phyloP scores from a whole-genome alignment of 352 stramenopile genomes.

The Pythium periplocum region DNA sequence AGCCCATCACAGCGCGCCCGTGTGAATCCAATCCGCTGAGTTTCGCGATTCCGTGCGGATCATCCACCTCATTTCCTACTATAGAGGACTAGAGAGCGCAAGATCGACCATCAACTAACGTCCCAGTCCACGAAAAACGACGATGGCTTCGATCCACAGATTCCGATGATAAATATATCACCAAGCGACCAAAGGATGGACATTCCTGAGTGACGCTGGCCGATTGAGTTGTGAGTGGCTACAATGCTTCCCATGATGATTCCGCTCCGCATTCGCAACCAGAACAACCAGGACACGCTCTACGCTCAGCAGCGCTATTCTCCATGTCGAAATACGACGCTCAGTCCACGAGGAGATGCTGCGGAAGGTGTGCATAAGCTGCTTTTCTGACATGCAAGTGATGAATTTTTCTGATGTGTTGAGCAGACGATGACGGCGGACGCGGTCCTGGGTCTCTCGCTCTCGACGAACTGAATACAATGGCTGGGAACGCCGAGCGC shows the following conservation, averaged over 20 bases:
- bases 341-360: constrained; percentile 14
- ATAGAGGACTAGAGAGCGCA: no score
- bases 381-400: background rate
- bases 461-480: background rate
- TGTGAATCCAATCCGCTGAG: constrained; percentile 39
- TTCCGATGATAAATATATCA: background rate
- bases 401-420: constrained; percentile 16
- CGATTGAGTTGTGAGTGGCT: no score
- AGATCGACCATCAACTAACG: background rate
- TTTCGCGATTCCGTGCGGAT: constrained; percentile 53
- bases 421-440: no score
- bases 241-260: constrained; percentile 29
- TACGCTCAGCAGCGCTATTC: constrained; percentile 38
- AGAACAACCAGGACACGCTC: constrained; percentile 18
- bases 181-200: constrained; percentile 1
- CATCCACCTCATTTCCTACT: no score
- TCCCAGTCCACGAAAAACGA: background rate
- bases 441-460: no score
- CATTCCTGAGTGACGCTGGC: background rate
- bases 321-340: constrained; percentile 42
- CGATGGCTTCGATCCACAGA: background rate
- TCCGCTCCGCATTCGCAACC: constrained; percentile 40
- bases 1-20: constrained; percentile 38
- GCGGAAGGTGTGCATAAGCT: constrained; percentile 12
- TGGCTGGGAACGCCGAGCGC: background rate